Evolutionary conservation across 495 filamentous ascomycete genomes (phyloP), one percentile per base, ranked within the genome.

Genomic region (Bacidia gigantensis): DNA sequence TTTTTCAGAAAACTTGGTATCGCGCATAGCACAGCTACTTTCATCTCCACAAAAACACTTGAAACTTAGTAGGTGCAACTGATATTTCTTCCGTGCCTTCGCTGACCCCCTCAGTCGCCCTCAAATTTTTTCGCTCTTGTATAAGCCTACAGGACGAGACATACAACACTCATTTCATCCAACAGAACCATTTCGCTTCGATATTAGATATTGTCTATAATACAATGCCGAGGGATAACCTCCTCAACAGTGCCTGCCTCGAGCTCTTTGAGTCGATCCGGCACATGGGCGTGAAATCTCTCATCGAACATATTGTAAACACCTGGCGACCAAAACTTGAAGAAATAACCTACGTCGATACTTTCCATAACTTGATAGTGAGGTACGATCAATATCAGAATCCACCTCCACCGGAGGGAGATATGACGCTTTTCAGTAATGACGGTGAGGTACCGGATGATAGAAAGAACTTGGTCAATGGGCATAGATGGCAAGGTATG

Each of bases 221-320:
- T 58, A 94, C 92, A 2, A 89, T 96, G 81, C 88, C 88, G 1
- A 81, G 87, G n/a, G 89, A 98, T 65, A 98, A 96, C 61, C 74
- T 97, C 2, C 77, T 98, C 26, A 92, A 92, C 61, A 95, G 89
- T 12, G 90, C 89, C n/a, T 95, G 87, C 66, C 73, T 97, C 12
- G 92, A 98, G 62, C 78, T 98, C 29, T 98, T 98, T 56, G 87
- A 89, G 58, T 87, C 83, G 58, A 87, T 98, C 58, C 87, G 82
- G 62, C 80, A 81, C 60, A 87, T 94, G 63, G 84, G 83, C 56
- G 75, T 90, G 58, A 92, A 87, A 62, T 76, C 82, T 3, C 69
- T 95, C 35, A 82, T 95, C 47, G 73, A 79, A 43, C 88, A 98
- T 60, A 66, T 96, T 32, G 87, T 94, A 24, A 87, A 93, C 58